Evolutionary conservation across 2,329 filamentous ascomycete species (phyloP), one percentile per base, ranked within the genome.

Genomic region (Mycocentrospora acerina): DNA sequence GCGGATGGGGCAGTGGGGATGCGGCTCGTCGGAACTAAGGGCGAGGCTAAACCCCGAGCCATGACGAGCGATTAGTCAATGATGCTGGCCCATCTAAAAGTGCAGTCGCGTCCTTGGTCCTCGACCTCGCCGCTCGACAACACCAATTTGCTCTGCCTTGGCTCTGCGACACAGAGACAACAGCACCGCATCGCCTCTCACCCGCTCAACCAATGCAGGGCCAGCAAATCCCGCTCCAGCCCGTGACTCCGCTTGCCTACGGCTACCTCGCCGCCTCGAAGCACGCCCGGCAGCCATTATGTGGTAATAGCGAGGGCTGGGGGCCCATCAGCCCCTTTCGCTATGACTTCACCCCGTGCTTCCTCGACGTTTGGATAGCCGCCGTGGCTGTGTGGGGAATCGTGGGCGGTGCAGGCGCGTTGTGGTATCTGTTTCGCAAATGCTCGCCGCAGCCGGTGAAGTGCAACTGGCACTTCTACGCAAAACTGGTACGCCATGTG

Each of bases 321-420:
- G 94, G 94, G 1, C 93, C 93, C 15, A 65, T 98, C 64, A 96
- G 90, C 69, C 83, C 84, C 24, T 77, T 83, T 53, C 80, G 91
- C 66, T 96, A 89, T 69, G 93, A 98, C 71, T 90, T 98, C 60
- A 97, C 93, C 12, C 91, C 93, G 27, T 98, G 93, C 74, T 98
- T 98, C 64, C 83, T 97, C 58, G 94, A 98, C 66, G 81, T 95
- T 15, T 90, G 88, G 81, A 81, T 97, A 42, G 81, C 86, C 24
- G 71, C 78, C 2, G 87, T 95, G 18, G 88, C 88, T 7, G 77
- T 76, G 11, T 94, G 85, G 71, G 90, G 91, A 12, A 75, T 96
- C 16, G 38, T 96, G 16, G 78, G 85, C 48, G 93, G 93, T 41
- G 77, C 82, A 7, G 76, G 83, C 30, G 89, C 91, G 19, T 71